Evolutionary conservation across 345 rosid genomes (phyloP), one percentile per base, ranked within the genome.

Genomic region (Populus alba): DNA sequence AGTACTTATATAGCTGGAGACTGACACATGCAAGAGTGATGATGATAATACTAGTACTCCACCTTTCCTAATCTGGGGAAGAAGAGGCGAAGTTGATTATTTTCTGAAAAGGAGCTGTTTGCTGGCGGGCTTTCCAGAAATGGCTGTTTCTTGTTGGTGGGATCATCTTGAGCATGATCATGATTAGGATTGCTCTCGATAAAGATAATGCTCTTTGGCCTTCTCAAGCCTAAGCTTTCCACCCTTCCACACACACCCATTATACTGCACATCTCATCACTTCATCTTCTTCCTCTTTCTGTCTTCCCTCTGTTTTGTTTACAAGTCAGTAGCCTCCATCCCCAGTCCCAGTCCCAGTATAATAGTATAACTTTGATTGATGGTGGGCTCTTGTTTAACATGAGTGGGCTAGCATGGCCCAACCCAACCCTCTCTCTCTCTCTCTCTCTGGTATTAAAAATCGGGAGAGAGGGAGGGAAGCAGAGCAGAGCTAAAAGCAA

Each of bases 161-260:
- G 81, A 53, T 65, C 76, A 65, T 67, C 57, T 47, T 61, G 73
- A 66, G 16, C 65, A 66, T 62, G 39, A 39, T 75, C 35, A 65
- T 27, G 45, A 17, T 43, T 9, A 62, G 39, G 31, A 43, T 16
- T 75, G 7, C 77, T 81, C 88, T 72, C 86, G 88, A 15, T 81
- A 79, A 31, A 94, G 87, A 86, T 88, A 94, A 81, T 92, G 89
- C 47, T 92, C 95, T 81, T 94, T 90, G 1, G 98, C 98, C 90
- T 90, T 94, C 88, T 92, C 98, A 45, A 94, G 88, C 86, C 89
- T 88, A 80, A 97, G 79, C 81, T 76, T 91, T 68, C 95, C 96
- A 57, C 97, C 99, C 76, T 92, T 97, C 99, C 97, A 97, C 2
- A 78, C 81, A 77, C 98, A 97, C 29, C 97, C 97, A 78, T 91